Conservation (phyloP, 768 basidiomycete genomes). For the Galerina marginata region DNA sequence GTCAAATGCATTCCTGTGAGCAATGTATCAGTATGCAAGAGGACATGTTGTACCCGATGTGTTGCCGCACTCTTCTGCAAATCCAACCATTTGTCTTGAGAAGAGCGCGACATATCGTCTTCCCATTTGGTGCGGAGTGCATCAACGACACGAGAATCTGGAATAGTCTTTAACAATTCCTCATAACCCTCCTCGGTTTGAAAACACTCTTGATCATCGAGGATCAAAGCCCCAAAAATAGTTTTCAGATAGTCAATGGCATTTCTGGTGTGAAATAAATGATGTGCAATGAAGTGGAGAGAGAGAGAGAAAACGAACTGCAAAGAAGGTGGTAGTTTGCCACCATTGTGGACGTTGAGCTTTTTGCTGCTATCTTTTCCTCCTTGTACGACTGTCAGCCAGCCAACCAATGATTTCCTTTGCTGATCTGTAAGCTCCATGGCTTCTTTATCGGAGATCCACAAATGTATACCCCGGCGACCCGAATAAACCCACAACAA, state of each 20-base stretch:
- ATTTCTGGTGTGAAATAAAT: constrained; percentile 32
- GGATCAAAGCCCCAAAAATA: constrained; percentile 69
- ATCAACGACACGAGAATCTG: constrained; percentile 58
- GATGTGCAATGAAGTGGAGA: background rate
- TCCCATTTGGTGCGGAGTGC: constrained; percentile 66
- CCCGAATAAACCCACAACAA: constrained; percentile 99
- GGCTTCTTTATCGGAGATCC: constrained; percentile 92
- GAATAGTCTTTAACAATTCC: constrained; percentile 73
- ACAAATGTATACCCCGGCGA: constrained; percentile 96
- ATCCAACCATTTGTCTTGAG: constrained; percentile 77
- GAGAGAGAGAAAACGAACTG: constrained; percentile 48
- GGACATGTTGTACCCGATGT: constrained; percentile 38
- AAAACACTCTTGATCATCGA: constrained; percentile 89
- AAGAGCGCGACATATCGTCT: constrained; percentile 53
- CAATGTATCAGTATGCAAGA: constrained; percentile 1
- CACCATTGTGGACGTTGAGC: constrained; percentile 67
- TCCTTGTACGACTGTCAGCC: constrained; percentile 82
- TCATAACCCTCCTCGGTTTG: constrained; percentile 71
- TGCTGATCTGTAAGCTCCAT: constrained; percentile 92
- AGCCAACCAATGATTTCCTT: constrained; percentile 84
- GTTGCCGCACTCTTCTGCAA: constrained; percentile 44
- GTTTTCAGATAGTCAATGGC: constrained; percentile 55
- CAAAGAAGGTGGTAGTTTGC: constrained; percentile 74
- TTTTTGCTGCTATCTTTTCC: constrained; percentile 84
- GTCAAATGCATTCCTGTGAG: constrained; percentile 7